A percentile compares a stretch with the other conserved stretches of the same genome.
Conservation (phyloP, 1,139 yeast species). For the Yamadazyma pseudoaaseri region DNA sequence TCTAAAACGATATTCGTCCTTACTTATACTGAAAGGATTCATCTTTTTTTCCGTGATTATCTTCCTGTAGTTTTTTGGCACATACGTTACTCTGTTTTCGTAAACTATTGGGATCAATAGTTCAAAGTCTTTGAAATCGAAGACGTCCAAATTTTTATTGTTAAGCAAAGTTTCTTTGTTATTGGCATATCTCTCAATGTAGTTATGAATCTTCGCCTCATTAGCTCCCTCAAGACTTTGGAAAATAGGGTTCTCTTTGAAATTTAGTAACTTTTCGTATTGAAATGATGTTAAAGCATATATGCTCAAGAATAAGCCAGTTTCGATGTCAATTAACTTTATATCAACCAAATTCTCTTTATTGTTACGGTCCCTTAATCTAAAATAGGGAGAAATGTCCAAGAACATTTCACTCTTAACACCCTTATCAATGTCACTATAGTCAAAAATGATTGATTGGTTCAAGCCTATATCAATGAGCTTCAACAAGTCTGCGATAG, state of each 20-base stretch:
- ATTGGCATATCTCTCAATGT: constrained; percentile 11
- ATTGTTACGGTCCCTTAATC: constrained; percentile 33
- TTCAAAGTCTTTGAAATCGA: constrained; percentile 11
- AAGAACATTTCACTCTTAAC: constrained; percentile 35
- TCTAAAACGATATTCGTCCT: constrained; percentile 10
- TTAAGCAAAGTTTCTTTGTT: constrained; percentile 11
- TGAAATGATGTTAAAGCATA: constrained; percentile 42
- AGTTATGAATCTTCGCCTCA: constrained; percentile 8
- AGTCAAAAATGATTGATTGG: constrained; percentile 40
- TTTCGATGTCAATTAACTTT: constrained; percentile 70
- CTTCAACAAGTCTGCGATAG: constrained; percentile 40
- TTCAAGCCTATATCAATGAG: constrained; percentile 35
- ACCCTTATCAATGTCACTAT: constrained; percentile 12
- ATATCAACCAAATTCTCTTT: constrained; percentile 72
- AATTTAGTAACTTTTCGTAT: constrained; percentile 14
- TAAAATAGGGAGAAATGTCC: constrained; percentile 38
- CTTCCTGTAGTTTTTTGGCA: constrained; percentile 30
- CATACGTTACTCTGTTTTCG: constrained; percentile 20
- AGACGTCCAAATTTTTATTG: constrained; percentile 13
- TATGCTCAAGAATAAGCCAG: constrained; percentile 72
- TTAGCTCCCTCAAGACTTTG: constrained; percentile 15
- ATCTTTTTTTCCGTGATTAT: constrained; percentile 29
- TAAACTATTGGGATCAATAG: constrained; percentile 14
- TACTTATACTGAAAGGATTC: constrained; percentile 12
- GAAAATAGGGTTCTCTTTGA: constrained; percentile 12